Evolutionary conservation across 2,329 filamentous ascomycete species (phyloP), one percentile per base, ranked within the genome.

Genomic region (Colletotrichum truncatum): DNA sequence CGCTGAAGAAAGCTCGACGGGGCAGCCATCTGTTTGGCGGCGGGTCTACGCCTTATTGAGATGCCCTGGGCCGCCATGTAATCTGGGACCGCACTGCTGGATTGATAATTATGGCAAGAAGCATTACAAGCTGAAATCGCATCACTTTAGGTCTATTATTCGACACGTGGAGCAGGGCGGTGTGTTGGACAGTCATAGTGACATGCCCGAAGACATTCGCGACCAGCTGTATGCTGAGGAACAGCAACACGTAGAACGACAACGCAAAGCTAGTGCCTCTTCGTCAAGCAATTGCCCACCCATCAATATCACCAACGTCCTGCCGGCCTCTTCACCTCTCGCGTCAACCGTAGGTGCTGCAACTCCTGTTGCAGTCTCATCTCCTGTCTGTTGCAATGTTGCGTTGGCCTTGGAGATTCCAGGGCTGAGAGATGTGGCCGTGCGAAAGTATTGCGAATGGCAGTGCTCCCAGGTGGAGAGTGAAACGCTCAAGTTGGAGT

Each of bases 181-280:
- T 12, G 45, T 32, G 28, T 36, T 64, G n/a, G 39, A 64, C 36
- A 41, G n/a, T n/a, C 53, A 66, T 26, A 30, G 46, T 25, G 62
- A 66, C 25, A 32, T 66, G 16, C 66, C 56, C 21, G 14, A 64
- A 39, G 39, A 58, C 14, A 66, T 66, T 25, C 53, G 48, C 32
- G 39, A 36, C n/a, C 43, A 54, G 46, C 34, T 66, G 25, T 68
- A 68, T 52, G 62, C 62, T 26, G 58, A 68, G 58, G 58, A 63
- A 12, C 46, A 68, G 34, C 45, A 68, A 36, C 43, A 55, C 16
- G 5, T 26, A 26, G 41, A 46, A 12, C 23, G 23, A 16, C 41
- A 46, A 12, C 12, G 23, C 34, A 36, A 36, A n/a, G 34, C 34
- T n/a, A 46, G 4, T 11, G 41, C 16, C 23, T 26, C 12, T 6